Evolutionary conservation across 1,284 basidiomycete species (phyloP).

Genomic region (Tilletia setariae): DNA sequence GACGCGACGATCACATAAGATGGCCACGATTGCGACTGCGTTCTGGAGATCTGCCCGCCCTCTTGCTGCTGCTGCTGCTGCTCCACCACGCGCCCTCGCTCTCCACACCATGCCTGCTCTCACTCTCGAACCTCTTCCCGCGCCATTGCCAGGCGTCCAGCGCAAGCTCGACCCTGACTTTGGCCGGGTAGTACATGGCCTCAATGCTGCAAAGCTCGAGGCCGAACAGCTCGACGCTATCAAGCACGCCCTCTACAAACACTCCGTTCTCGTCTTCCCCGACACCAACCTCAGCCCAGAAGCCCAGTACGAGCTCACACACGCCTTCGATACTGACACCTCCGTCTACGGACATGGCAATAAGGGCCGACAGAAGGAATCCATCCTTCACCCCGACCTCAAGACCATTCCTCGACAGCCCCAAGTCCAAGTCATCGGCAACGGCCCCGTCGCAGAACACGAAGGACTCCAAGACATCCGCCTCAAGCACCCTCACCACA

Average conservation of each 20-base stretch:
- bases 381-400: conserved; percentile 53
- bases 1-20: too few relatives aligned
- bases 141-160: too few relatives aligned
- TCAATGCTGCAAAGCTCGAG: conserved; percentile 18
- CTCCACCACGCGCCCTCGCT: too few relatives aligned
- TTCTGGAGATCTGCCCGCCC: too few relatives aligned
- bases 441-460: conserved; percentile 31
- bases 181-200: conserved; percentile 16
- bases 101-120: too few relatives aligned
- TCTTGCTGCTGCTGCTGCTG: too few relatives aligned
- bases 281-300: conserved; percentile 38
- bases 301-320: conserved; percentile 41
- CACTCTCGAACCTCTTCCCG: too few relatives aligned
- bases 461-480: conserved; percentile 27
- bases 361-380: conserved; percentile 25
- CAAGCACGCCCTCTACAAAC: conserved; percentile 45
- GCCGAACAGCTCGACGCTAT: conserved; percentile 20
- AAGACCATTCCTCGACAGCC: conserved; percentile 52
- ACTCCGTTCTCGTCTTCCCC: conserved; percentile 49
- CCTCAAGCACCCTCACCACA: conserved; percentile 75
- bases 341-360: conserved; percentile 40
- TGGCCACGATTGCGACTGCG: too few relatives aligned
- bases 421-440: conserved; percentile 55
- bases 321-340: conserved; percentile 29
- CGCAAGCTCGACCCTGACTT: conserved; percentile 1